Evolutionary conservation across 345 rosid species (phyloP).

Genomic region (Salix brachista): DNA sequence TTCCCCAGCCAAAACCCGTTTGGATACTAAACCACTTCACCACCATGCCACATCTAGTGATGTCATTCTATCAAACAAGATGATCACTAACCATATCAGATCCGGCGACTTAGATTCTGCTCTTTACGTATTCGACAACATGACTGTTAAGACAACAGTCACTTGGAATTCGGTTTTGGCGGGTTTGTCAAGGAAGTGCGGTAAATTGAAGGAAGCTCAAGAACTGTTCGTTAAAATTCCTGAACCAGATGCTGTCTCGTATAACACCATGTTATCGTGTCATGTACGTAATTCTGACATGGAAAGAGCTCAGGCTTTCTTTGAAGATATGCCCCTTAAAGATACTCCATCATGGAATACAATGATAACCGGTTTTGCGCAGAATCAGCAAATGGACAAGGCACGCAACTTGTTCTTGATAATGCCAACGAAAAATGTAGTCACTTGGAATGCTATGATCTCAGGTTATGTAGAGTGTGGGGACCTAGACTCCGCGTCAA

Average conservation of each 20-base stretch:
- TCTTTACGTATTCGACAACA: conserved; percentile 43
- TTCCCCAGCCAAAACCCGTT: conserved; percentile 13
- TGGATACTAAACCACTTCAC: conserved; percentile 4
- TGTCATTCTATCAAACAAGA: conserved; percentile 48
- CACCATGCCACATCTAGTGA: conserved; percentile 13
- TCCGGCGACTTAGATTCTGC: conserved; percentile 65
- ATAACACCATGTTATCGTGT: conserved; percentile 65
- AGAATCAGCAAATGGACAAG: conserved; percentile 40
- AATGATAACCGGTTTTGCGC: conserved; percentile 59
- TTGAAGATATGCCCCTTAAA: conserved; percentile 45
- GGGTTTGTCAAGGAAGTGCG: conserved; percentile 37
- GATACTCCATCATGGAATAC: conserved; percentile 73
- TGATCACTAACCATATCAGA: conserved; percentile 43
- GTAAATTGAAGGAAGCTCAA: conserved; percentile 44
- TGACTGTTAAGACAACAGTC: conserved; percentile 52
- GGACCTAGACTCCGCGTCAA: conserved; percentile 42
- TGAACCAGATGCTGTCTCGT: conserved; percentile 52
- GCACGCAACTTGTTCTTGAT: conserved; percentile 43
- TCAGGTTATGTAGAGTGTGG: conserved; percentile 55
- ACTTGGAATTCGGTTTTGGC: conserved; percentile 75
- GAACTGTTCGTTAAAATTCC: conserved; percentile 66
- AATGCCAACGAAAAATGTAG: conserved; percentile 51
- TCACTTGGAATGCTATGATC: conserved; percentile 74
- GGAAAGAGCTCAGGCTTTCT: conserved; percentile 47
- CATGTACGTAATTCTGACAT: conserved; percentile 35